Evolutionary conservation across 768 basidiomycete species (phyloP).

Genomic region (Serpula lacrymans): DNA sequence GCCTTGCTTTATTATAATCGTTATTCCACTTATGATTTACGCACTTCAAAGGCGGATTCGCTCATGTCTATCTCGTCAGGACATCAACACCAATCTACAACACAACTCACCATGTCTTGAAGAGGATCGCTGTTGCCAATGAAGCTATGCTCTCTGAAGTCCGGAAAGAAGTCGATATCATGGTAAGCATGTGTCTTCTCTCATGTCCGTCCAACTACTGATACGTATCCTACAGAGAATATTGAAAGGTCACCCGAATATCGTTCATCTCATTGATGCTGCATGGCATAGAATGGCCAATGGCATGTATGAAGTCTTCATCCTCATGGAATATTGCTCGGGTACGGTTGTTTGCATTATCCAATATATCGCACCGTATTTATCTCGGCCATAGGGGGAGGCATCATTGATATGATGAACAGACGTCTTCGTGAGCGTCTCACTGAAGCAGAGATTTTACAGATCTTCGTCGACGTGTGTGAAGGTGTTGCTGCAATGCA

Average conservation of each 20-base stretch:
- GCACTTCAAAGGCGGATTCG: conserved; percentile 78
- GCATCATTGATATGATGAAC: conserved; percentile 99
- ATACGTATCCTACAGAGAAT: conserved; percentile 59
- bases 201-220: conserved; percentile 11
- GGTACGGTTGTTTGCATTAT: conserved; percentile 44
- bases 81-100: conserved; percentile 85
- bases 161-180: conserved; percentile 97
- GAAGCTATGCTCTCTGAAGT: conserved; percentile 90
- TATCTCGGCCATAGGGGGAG: conserved; percentile 62
- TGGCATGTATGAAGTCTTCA: conserved; percentile 92
- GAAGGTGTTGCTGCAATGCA: conserved; percentile 98
- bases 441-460: conserved; percentile 93
- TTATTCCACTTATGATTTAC: conserved; percentile 8
- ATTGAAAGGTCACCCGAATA: conserved; percentile 89
- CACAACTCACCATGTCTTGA: conserved; percentile 94
- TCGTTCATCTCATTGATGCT: conserved; percentile 95
- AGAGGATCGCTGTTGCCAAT: conserved; percentile 90
- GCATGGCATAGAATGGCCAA: conserved; percentile 83
- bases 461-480: conserved; percentile 97
- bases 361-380: conserved; percentile 2
- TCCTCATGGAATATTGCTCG: conserved; percentile 97
- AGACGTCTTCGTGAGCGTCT: conserved; percentile 90
- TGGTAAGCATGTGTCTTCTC: conserved; percentile 57
- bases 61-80: conserved; percentile 94
- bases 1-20: conserved; percentile 4